These are phyloP conservation scores for Kodamaea plutei DNA, from an alignment of 1,139 yeast species.

Conservation along the genomic window DNA sequence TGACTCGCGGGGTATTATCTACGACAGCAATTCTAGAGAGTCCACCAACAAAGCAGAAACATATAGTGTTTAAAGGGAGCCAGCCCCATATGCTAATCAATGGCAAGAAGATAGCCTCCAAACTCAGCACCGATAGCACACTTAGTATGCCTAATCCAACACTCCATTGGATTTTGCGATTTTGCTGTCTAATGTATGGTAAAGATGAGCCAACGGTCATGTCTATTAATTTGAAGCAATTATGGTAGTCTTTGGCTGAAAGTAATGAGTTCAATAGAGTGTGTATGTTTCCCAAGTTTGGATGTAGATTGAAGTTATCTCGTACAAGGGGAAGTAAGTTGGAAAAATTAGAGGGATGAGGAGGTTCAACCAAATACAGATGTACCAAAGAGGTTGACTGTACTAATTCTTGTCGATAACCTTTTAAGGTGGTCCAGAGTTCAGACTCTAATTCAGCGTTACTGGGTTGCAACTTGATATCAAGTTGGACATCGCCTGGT, in stretches of 20 bases:
- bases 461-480: conserved; percentile 6
- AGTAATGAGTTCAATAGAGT: conserved; percentile 22
- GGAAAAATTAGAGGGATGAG: conserved; percentile 20
- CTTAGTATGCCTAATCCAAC: too few species aligned
- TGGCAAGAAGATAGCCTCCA: conserved; percentile 11
- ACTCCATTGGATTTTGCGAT: too few species aligned
- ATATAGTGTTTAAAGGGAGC: background rate
- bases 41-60: conserved; percentile 4
- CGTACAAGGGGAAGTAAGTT: conserved; percentile 14
- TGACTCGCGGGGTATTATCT: conserved; percentile 23
- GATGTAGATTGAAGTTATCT: conserved; percentile 2
- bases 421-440: conserved; percentile 3
- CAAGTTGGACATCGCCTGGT: conserved; percentile 3
- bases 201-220: conserved; percentile 17
- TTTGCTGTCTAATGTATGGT: too few species aligned
- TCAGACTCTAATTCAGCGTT: conserved; percentile 7
- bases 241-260: conserved; percentile 30
- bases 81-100: conserved; percentile 7
- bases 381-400: conserved; percentile 5
- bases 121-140: conserved; percentile 3
- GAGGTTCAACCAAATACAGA: conserved; percentile 20
- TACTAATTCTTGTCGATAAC: conserved; percentile 1
- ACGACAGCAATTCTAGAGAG: conserved; percentile 14
- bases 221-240: conserved; percentile 31
- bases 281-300: conserved; percentile 4